A percentile compares a stretch with the other conserved stretches of the same genome.
phyloP scores from a whole-genome alignment of 1,284 basidiomycete species.

The Puccinia coronata region DNA sequence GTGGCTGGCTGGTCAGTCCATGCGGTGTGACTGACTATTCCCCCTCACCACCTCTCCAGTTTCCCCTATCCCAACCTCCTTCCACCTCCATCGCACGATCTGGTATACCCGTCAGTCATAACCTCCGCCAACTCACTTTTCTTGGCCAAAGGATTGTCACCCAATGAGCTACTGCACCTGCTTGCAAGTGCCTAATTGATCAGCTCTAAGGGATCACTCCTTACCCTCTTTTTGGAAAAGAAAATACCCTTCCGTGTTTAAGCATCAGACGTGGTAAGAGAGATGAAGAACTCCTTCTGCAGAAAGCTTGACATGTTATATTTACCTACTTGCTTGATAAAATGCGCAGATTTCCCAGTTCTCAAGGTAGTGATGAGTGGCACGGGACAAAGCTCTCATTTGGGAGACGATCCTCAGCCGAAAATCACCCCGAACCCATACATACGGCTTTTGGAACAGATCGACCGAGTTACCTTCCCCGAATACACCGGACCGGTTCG shows the following conservation, averaged over 20 bases:
- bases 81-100: not conserved
- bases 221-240: not conserved
- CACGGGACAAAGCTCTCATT: not conserved
- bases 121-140: not conserved
- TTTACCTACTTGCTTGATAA: not conserved
- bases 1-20: not conserved
- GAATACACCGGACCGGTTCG: conserved; percentile 23
- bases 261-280: not conserved
- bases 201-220: not conserved
- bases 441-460: not conserved
- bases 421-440: conserved; percentile 11
- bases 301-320: not conserved
- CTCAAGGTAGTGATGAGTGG: not conserved
- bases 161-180: not conserved
- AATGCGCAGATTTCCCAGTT: not conserved
- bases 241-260: not conserved
- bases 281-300: not conserved
- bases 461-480: conserved; percentile 31
- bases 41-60: not conserved
- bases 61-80: not conserved
- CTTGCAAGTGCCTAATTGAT: conserved; percentile 8
- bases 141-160: not conserved
- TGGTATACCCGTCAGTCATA: not conserved
- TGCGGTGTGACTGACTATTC: no score
- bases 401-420: not conserved